Conservation (phyloP, 208 protist species). For the Acanthamoeba lenticulata region DNA sequence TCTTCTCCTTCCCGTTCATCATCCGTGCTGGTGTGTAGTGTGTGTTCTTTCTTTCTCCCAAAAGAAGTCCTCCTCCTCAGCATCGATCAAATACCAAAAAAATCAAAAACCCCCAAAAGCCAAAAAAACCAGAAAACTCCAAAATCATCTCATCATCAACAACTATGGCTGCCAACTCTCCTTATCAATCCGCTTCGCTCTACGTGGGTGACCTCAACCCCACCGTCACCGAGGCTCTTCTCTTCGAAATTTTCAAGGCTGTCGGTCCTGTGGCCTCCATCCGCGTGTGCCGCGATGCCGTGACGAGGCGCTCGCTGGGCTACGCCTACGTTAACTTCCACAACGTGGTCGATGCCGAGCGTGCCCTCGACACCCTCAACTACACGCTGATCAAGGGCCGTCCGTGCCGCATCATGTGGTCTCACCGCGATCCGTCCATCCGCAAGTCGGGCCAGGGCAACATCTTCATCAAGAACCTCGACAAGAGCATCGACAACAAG, state of each 20-base stretch:
- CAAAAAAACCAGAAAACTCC: background rate
- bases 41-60: background rate
- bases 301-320: constrained; percentile 96
- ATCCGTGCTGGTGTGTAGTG: background rate
- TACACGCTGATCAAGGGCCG: constrained; percentile 95
- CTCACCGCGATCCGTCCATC: constrained; percentile 97
- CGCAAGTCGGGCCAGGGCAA: constrained; percentile 96
- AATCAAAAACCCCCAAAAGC: constrained; percentile 32
- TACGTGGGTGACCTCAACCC: constrained; percentile 98
- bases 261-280: constrained; percentile 98
- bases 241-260: constrained; percentile 98
- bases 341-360: constrained; percentile 93
- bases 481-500: constrained; percentile 96
- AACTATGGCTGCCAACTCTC: constrained; percentile 28
- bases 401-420: constrained; percentile 99
- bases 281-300: constrained; percentile 97
- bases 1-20: background rate
- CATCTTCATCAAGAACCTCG: constrained; percentile 99
- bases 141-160: background rate
- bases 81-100: constrained; percentile 26
- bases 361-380: constrained; percentile 98
- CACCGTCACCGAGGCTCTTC: constrained; percentile 93
- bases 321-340: constrained; percentile 99
- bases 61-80: background rate
- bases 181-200: constrained; percentile 91